Evolutionary conservation across 495 filamentous ascomycete species (phyloP).

Genomic region (Xylaria flabelliformis): DNA sequence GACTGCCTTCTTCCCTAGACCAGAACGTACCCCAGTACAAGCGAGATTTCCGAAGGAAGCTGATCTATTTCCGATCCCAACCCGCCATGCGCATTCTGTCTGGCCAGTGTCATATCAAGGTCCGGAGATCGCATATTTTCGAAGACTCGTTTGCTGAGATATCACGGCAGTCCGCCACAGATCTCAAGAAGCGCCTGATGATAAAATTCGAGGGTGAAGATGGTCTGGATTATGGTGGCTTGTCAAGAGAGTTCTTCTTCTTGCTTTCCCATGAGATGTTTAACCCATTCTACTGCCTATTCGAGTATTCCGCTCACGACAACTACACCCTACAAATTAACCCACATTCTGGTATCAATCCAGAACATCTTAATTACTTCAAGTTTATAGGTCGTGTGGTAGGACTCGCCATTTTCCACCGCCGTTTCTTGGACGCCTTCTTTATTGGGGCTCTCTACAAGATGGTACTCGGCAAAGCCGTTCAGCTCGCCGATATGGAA

Average conservation of each 20-base stretch:
- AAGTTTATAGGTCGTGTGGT: slow-evolving; percentile 99
- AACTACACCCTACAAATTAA: slow-evolving; percentile 99
- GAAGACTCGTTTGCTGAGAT: slow-evolving; percentile 99
- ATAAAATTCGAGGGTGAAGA: slow-evolving; percentile 99
- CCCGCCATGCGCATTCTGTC: slow-evolving; percentile 93
- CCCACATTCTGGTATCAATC: slow-evolving; percentile 98
- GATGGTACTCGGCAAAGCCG: slow-evolving; percentile 96
- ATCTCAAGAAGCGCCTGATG: slow-evolving; percentile 98
- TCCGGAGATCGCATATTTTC: slow-evolving; percentile 94
- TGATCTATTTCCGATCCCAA: slow-evolving; percentile 99
- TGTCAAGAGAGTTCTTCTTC: slow-evolving; percentile 99
- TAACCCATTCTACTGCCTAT: slow-evolving; percentile 99
- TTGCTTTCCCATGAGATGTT: slow-evolving; percentile 99
- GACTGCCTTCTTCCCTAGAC: slow-evolving; percentile 92
- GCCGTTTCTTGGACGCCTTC: slow-evolving; percentile 97
- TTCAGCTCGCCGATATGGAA: slow-evolving; percentile 94
- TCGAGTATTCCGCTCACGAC: slow-evolving; percentile 99
- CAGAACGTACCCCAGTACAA: slow-evolving; percentile 99
- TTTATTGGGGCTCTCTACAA: slow-evolving; percentile 99
- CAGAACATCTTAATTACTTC: slow-evolving; percentile 99
- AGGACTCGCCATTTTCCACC: slow-evolving; percentile 97
- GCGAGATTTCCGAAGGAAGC: slow-evolving; percentile 95
- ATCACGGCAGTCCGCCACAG: slow-evolving; percentile 93
- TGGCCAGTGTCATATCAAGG: slow-evolving; percentile 98
- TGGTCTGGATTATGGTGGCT: slow-evolving; percentile 95